phyloP scores from a whole-genome alignment of 2,329 filamentous ascomycete genomes.

The Bipolaris bicolor region DNA sequence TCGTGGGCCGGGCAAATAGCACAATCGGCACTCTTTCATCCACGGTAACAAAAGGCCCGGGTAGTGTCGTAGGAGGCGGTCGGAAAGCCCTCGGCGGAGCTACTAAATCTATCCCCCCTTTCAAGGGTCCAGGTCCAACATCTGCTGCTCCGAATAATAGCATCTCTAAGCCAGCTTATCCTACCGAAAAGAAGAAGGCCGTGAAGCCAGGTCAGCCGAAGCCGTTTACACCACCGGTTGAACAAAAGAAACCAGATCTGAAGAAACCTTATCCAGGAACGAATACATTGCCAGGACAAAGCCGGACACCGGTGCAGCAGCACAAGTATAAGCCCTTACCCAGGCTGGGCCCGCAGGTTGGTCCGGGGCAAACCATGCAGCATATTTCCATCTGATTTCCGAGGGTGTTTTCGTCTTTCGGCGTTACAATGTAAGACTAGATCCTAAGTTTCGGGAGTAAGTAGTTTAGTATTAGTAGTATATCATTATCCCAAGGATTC shows the following conservation, averaged over 20 bases:
- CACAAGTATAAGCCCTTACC: slow-evolving; percentile 35
- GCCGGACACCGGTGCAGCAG: slow-evolving; percentile 33
- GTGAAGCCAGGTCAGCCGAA: slow-evolving; percentile 38
- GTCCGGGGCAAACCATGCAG: slow-evolving; percentile 38
- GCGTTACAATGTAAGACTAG: slow-evolving; percentile 2
- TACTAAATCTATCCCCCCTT: slow-evolving; percentile 11
- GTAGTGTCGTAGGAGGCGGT: slow-evolving; percentile 11
- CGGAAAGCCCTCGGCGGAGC: slow-evolving; percentile 21
- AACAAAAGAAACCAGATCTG: slow-evolving; percentile 21
- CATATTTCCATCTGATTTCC: slow-evolving; percentile 22
- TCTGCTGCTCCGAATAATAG: slow-evolving; percentile 15
- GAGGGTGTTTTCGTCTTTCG: neutral
- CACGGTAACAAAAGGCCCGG: slow-evolving; percentile 14
- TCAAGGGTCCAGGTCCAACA: slow-evolving; percentile 11
- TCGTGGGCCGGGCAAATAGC: slow-evolving; percentile 22
- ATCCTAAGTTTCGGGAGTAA: neutral
- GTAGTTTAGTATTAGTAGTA: neutral
- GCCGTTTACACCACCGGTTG: slow-evolving; percentile 29
- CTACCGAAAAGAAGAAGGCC: slow-evolving; percentile 33
- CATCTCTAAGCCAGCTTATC: slow-evolving; percentile 24
- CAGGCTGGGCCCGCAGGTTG: slow-evolving; percentile 32
- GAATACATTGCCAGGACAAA: slow-evolving; percentile 37
- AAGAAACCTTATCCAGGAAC: slow-evolving; percentile 40
- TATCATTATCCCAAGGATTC: neutral
- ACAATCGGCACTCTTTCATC: slow-evolving; percentile 12